Conservation (phyloP, 2,329 filamentous ascomycete species). For the Fusarium napiforme region DNA sequence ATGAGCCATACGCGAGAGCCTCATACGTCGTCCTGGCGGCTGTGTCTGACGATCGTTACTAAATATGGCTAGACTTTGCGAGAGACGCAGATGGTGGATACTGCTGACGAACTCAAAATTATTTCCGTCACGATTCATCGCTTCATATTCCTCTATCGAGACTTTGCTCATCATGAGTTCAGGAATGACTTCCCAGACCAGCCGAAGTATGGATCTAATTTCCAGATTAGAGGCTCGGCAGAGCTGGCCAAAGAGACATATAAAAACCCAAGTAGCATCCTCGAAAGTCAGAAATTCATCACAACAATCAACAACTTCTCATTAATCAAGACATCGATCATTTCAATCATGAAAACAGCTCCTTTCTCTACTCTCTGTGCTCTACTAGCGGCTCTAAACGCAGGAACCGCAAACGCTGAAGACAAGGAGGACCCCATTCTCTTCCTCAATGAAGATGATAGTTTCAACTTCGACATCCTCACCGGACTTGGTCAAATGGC, state of each 20-base stretch:
- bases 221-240: rapidly evolving
- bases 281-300: rapidly evolving
- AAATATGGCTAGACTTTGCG: constrained; percentile 14
- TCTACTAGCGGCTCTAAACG: neutral
- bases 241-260: neutral
- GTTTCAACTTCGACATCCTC: constrained; percentile 33
- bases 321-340: neutral
- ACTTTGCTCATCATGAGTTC: neutral
- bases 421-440: constrained; percentile 2
- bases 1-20: neutral
- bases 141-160: neutral
- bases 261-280: neutral
- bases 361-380: neutral
- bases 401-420: neutral
- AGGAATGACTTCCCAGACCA: neutral
- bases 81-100: neutral
- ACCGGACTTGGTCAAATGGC: constrained; percentile 5
- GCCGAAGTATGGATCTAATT: rapidly evolving
- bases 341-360: neutral
- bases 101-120: neutral
- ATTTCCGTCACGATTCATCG: neutral
- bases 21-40: neutral
- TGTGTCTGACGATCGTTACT: constrained; percentile 7
- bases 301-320: neutral
- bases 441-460: constrained; percentile 14